phyloP scores from a whole-genome alignment of 257 asterid species.

The Solanum dulcamara region DNA sequence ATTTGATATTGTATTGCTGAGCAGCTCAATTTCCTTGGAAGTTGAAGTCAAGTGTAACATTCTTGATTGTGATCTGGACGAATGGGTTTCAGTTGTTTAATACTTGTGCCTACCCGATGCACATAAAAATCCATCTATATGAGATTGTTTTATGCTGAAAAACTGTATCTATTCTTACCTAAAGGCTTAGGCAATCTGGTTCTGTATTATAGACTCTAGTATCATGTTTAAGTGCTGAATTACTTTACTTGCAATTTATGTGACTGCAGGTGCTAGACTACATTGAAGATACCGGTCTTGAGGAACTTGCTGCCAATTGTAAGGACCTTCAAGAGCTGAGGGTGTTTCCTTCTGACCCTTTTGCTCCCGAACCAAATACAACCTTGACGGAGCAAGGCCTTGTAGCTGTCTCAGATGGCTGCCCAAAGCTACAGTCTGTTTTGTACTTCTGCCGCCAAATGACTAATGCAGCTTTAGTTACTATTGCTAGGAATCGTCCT shows the following conservation, averaged over 20 bases:
- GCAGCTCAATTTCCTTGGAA: not conserved
- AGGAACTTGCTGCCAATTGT: slow-evolving; percentile 63
- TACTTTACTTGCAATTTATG: not conserved
- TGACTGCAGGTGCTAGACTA: slow-evolving; percentile 66
- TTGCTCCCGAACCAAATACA: slow-evolving; percentile 64
- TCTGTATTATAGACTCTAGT: not conserved
- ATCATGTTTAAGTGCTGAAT: not conserved
- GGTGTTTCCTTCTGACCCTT: slow-evolving; percentile 95
- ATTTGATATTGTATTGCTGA: not conserved
- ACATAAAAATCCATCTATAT: not conserved
- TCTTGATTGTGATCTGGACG: not conserved
- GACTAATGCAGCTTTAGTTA: slow-evolving; percentile 78
- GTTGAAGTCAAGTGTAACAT: not conserved
- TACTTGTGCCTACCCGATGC: not conserved
- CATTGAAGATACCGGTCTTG: slow-evolving; percentile 86
- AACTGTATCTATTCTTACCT: not conserved
- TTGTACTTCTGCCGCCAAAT: slow-evolving; percentile 93
- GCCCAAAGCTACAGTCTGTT: slow-evolving; percentile 84
- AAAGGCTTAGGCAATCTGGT: not conserved
- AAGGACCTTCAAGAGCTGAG: slow-evolving; percentile 79
- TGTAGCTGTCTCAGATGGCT: slow-evolving; percentile 78
- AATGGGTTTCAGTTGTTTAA: not conserved
- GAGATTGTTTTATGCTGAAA: not conserved
- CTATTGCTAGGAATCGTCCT: slow-evolving; percentile 72
- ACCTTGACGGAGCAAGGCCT: slow-evolving; percentile 86